Base-by-base conservation (phyloP, 208 protist species). In the Wallacemonas collosoma region DNA sequence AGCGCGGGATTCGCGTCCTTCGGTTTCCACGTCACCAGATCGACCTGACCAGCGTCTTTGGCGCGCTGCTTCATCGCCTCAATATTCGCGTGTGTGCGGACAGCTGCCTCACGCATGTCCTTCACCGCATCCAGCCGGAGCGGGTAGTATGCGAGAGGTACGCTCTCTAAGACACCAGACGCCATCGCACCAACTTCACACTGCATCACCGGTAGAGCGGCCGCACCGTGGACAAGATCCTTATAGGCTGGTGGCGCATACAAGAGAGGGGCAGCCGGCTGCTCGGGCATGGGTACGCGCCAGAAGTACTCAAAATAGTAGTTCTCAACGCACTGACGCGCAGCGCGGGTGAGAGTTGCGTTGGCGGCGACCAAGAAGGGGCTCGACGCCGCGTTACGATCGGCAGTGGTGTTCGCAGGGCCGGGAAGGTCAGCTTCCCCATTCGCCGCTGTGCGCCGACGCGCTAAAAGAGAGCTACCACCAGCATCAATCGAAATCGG, bases 101-200 rank as follows among this genome's bases (percentile, higher is more conserved):
- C n/a, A 7, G 81, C 71, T 4, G 76, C 53, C 2, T 51, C 68
- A 17, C 68, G 80, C 50, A 75, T 71, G 53, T 81, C 79, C 40
- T 76, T 58, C 44, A 93, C 56, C 17, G 73, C 79, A 50, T 76
- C 77, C n/a, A 83, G 79, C 2, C 48, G 69, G 43, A 93, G 64
- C 14, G 82, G 77, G 77, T 89, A 86, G 79, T 95, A 91, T 11
- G 80, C 77, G 1, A 93, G 75, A 0, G 90, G 90, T 55, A 95
- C 85, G 73, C 76, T 77, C 43, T 89, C 79, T 26, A 95, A 77
- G 62, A 95, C 79, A 35, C 87, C 86, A 41, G 60, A 58, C 43
- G 82, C 61, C 87, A 95, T 92, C 38, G 87, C 87, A 57, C 93
- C 87, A 54, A 95, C 69, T 79, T 95, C 90, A n/a, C 80, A 83